These are phyloP conservation scores for Leccinum cinnamomeum DNA, from an alignment of 1,284 basidiomycete species.

Conservation along the genomic window DNA sequence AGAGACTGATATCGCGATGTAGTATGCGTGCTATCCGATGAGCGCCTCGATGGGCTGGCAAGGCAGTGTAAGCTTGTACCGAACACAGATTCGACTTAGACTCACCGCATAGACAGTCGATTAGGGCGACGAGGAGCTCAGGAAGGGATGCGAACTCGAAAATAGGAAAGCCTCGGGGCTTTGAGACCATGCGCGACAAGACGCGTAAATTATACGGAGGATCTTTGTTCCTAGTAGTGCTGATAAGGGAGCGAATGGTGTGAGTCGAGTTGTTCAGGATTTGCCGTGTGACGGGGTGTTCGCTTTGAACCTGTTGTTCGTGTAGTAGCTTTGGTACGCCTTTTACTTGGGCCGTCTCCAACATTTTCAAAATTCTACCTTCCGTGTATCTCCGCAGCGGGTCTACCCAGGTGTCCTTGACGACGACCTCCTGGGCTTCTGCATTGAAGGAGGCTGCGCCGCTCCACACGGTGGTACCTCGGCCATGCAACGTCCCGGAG, in stretches of 20 bases:
- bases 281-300: neutral
- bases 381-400: neutral
- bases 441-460: no score
- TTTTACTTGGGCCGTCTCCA: neutral
- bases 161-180: neutral
- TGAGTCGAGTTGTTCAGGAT: constrained; percentile 1
- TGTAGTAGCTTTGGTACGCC: constrained; percentile 3
- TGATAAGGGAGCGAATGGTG: neutral
- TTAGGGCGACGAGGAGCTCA: neutral
- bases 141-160: neutral
- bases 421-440: neutral
- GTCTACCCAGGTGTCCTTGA: neutral
- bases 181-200: neutral
- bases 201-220: neutral
- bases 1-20: constrained; percentile 6
- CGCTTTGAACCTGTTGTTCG: constrained; percentile 9
- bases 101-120: neutral
- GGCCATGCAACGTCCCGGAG: no score
- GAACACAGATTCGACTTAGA: neutral
- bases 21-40: neutral
- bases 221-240: neutral
- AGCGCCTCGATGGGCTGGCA: constrained; percentile 3
- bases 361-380: neutral
- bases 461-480: no score
- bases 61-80: neutral